phyloP scores from a whole-genome alignment of 2,329 filamentous ascomycete genomes.

The Phialophora expanda region DNA sequence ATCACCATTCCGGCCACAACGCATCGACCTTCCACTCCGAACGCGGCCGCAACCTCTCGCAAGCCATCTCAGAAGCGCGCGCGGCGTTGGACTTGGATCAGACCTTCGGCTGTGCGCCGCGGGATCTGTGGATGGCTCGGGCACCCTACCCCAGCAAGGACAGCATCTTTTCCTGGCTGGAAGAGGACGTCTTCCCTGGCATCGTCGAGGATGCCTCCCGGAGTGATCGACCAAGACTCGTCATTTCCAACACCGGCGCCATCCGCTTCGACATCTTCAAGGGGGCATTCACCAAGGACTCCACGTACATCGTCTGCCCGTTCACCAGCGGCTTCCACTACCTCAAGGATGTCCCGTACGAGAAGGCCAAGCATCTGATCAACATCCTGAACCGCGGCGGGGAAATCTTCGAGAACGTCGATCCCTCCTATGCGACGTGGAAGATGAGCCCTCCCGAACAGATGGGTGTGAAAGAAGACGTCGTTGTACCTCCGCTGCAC shows the following conservation, averaged over 20 bases:
- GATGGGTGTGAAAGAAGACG: slow-evolving; percentile 38
- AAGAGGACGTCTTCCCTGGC: slow-evolving; percentile 73
- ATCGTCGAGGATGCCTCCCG: slow-evolving; percentile 64
- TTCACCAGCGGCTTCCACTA: slow-evolving; percentile 81
- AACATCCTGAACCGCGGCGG: slow-evolving; percentile 63
- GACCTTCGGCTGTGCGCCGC: slow-evolving; percentile 80
- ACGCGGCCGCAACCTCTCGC: slow-evolving; percentile 72
- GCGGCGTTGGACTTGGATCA: slow-evolving; percentile 73
- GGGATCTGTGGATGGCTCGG: slow-evolving; percentile 79
- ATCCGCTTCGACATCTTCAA: slow-evolving; percentile 96
- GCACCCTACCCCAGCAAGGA: slow-evolving; percentile 72
- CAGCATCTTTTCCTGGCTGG: slow-evolving; percentile 83
- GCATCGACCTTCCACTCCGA: slow-evolving; percentile 75
- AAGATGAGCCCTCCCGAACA: slow-evolving; percentile 55
- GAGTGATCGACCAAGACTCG: slow-evolving; percentile 67
- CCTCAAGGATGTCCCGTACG: slow-evolving; percentile 80
- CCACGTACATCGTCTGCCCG: slow-evolving; percentile 82
- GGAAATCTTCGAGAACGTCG: slow-evolving; percentile 55
- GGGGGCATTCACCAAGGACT: slow-evolving; percentile 86
- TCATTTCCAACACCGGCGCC: slow-evolving; percentile 85
- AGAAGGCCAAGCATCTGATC: slow-evolving; percentile 71
- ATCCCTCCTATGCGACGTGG: slow-evolving; percentile 36
- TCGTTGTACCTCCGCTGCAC: slow-evolving; percentile 13
- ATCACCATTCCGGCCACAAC: slow-evolving; percentile 78
- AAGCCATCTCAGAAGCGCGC: slow-evolving; percentile 71